Conservation (phyloP, 192 early-diverging fungal species). For the Lobosporangium transversale region DNA sequence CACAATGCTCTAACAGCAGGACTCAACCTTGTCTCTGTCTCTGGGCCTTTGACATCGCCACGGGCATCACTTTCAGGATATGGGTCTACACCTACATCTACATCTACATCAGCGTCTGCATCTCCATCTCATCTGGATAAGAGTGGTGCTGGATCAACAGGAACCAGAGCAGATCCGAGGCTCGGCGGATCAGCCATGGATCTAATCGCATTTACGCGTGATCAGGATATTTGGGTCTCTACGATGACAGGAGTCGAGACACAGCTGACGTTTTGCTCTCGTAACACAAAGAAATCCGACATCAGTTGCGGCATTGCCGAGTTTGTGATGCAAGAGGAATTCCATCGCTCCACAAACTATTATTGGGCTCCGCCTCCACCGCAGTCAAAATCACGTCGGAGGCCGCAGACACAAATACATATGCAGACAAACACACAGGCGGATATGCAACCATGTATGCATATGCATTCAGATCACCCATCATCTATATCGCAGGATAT, state of each 20-base stretch:
- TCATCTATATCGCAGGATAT: too few species aligned
- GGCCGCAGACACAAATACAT: not conserved
- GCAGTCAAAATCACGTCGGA: not conserved
- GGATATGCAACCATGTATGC: too few species aligned
- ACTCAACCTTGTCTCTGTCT: constrained; percentile 35
- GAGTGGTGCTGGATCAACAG: constrained; percentile 9
- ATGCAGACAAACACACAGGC: not conserved
- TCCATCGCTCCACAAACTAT: constrained; percentile 71
- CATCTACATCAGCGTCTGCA: constrained; percentile 9
- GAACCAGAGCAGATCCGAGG: constrained; percentile 61
- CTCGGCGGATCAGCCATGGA: constrained; percentile 63
- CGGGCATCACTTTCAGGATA: constrained; percentile 21
- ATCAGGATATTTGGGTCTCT: constrained; percentile 71
- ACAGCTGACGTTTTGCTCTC: constrained; percentile 67
- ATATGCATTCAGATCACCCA: not conserved
- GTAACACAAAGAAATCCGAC: constrained; percentile 45
- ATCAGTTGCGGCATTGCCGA: constrained; percentile 70
- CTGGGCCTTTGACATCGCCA: constrained; percentile 35
- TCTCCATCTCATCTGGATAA: constrained; percentile 21
- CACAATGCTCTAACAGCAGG: constrained; percentile 35
- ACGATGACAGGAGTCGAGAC: constrained; percentile 61
- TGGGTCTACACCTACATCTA: too few species aligned
- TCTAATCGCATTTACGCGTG: constrained; percentile 66
- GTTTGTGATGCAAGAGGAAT: constrained; percentile 83
- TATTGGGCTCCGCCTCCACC: constrained; percentile 60